Evolutionary conservation across 78 protist species (phyloP).

Genomic region (Creolimax fragrantissima): DNA sequence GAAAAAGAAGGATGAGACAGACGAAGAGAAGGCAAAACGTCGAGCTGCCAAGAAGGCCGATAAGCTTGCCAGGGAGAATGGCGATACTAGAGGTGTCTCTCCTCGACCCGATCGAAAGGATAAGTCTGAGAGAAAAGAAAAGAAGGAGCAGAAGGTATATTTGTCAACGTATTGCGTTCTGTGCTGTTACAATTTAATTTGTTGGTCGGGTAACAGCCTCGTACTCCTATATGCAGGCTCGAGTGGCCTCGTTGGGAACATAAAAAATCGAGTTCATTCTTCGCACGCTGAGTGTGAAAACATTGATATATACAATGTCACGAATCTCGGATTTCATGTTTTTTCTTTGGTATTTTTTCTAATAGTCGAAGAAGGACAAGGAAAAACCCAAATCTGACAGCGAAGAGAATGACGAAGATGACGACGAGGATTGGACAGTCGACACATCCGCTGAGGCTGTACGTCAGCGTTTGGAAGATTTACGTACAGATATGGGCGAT

Average conservation of each 20-base stretch:
- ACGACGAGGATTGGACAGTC: slow-evolving; percentile 29
- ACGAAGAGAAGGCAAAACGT: neutral
- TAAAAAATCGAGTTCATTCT: too few relatives aligned
- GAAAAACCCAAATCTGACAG: neutral
- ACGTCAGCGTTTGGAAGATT: neutral
- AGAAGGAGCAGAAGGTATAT: neutral
- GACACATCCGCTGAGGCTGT: slow-evolving; percentile 36
- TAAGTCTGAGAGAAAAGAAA: neutral
- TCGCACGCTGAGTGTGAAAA: too few relatives aligned
- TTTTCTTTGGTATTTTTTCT: too few relatives aligned
- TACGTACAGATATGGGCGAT: neutral
- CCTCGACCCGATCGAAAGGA: neutral
- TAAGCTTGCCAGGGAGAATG: neutral
- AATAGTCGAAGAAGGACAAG: neutral
- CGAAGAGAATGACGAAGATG: slow-evolving; percentile 21
- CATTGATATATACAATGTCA: too few relatives aligned
- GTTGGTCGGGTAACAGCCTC: too few relatives aligned
- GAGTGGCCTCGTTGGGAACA: too few relatives aligned
- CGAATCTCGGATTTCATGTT: too few relatives aligned
- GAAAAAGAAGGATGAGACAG: neutral
- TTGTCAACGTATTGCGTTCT: too few relatives aligned
- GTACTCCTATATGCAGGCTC: too few relatives aligned
- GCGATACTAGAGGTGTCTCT: too few relatives aligned
- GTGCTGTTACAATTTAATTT: too few relatives aligned
- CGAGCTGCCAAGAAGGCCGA: neutral